Evolutionary conservation across 2,329 filamentous ascomycete genomes (phyloP).

Genomic region (Aureobasidium lini): DNA sequence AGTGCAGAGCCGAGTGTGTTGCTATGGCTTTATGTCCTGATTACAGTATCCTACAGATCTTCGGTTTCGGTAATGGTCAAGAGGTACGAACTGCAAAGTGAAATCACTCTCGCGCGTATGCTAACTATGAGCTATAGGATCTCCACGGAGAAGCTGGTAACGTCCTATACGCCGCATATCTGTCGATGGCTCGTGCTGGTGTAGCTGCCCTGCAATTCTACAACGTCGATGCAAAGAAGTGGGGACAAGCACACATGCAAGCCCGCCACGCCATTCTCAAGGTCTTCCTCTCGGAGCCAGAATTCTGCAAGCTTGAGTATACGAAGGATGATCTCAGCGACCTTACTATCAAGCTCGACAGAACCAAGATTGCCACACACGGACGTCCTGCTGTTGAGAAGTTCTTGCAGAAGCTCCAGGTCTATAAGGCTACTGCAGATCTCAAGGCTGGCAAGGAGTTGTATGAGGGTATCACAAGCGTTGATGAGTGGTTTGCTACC

Average conservation of each 20-base stretch:
- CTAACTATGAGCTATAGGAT: slow-evolving; percentile 33
- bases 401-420: slow-evolving; percentile 83
- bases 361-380: slow-evolving; percentile 74
- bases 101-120: no score
- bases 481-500: slow-evolving; percentile 78
- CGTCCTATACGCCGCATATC: slow-evolving; percentile 79
- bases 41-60: slow-evolving; percentile 80
- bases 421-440: slow-evolving; percentile 88
- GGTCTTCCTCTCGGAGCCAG: slow-evolving; percentile 74
- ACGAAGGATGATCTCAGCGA: slow-evolving; percentile 61
- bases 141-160: slow-evolving; percentile 73
- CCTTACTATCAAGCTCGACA: slow-evolving; percentile 73
- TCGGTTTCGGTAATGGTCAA: slow-evolving; percentile 76
- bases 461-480: slow-evolving; percentile 76
- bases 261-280: slow-evolving; percentile 82
- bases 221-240: slow-evolving; percentile 84
- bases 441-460: slow-evolving; percentile 67
- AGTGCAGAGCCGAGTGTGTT: slow-evolving; percentile 89
- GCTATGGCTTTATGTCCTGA: slow-evolving; percentile 88
- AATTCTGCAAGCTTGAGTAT: slow-evolving; percentile 78
- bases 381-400: slow-evolving; percentile 77
- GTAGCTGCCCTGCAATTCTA: slow-evolving; percentile 85
- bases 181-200: slow-evolving; percentile 91
- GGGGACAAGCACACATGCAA: slow-evolving; percentile 61
- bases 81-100: slow-evolving; percentile 21